Evolutionary conservation across 2,329 filamentous ascomycete species (phyloP).

Genomic region (Eurotiales sp.): DNA sequence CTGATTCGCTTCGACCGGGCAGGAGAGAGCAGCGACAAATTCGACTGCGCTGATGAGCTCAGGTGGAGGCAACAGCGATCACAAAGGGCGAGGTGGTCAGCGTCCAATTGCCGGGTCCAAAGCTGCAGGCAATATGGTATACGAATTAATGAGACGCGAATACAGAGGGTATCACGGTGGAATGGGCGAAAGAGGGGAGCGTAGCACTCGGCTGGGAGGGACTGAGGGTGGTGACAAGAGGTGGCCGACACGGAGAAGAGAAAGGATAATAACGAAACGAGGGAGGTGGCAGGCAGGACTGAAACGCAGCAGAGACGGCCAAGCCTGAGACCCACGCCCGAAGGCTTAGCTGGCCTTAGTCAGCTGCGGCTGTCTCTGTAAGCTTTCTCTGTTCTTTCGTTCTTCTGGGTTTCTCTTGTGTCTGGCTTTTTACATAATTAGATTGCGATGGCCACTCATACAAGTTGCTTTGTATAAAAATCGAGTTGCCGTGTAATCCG

Average conservation of each 20-base stretch:
- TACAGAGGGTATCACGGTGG: background rate
- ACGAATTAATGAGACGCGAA: background rate
- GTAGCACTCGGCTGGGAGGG: background rate
- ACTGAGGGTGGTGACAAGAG: no score
- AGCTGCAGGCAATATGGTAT: background rate
- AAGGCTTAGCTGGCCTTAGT: no score
- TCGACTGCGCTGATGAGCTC: background rate
- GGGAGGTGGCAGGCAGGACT: background rate
- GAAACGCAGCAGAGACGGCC: slow-evolving; percentile 10
- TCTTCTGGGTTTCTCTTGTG: no score
- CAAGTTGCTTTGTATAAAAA: no score
- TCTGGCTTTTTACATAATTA: no score
- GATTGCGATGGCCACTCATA: no score
- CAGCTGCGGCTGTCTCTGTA: no score
- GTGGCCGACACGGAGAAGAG: slow-evolving; percentile 2
- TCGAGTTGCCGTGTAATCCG: no score
- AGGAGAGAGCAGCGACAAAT: background rate
- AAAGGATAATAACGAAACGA: background rate
- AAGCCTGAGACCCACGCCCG: no score
- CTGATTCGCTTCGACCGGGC: background rate
- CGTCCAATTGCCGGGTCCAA: background rate
- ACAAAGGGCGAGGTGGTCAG: no score
- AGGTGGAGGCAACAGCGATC: slow-evolving; percentile 12
- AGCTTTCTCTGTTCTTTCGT: no score
- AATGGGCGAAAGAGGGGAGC: background rate